Conservation (phyloP, 2,329 filamentous ascomycete genomes). For the Dendrostoma leiphaemia region DNA sequence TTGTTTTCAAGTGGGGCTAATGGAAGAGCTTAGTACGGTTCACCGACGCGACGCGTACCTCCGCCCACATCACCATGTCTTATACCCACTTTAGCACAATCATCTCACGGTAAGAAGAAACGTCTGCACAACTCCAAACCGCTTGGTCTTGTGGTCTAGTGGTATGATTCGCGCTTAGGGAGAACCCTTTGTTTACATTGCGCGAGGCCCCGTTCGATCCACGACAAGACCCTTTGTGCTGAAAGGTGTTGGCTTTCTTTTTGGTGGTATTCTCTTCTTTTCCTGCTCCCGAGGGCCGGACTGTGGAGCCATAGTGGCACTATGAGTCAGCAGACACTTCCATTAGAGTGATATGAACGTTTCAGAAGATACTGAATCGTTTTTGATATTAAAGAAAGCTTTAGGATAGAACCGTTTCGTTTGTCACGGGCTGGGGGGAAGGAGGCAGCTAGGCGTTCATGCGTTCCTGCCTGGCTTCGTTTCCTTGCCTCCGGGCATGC, state of each 20-base stretch:
- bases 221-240: background rate
- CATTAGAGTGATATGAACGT: no score
- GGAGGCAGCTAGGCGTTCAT: background rate
- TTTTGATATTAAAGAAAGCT: no score
- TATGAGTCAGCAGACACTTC: background rate
- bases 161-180: constrained; percentile 11
- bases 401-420: no score
- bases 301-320: background rate
- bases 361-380: no score
- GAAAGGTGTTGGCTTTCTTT: background rate
- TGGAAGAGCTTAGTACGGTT: no score
- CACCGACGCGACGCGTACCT: background rate
- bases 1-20: background rate
- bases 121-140: background rate
- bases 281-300: no score
- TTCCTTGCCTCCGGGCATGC: no score
- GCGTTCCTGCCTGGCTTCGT: no score
- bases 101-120: background rate
- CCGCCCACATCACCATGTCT: background rate
- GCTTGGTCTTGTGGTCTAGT: constrained; percentile 8
- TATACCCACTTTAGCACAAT: background rate
- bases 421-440: background rate
- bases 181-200: constrained; percentile 10
- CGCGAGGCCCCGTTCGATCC: constrained; percentile 7
- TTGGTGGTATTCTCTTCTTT: background rate